A percentile compares a stretch with the other conserved stretches of the same genome.
phyloP scores from a whole-genome alignment of 176 grass and related monocot species.

The Ensete glaucum region DNA sequence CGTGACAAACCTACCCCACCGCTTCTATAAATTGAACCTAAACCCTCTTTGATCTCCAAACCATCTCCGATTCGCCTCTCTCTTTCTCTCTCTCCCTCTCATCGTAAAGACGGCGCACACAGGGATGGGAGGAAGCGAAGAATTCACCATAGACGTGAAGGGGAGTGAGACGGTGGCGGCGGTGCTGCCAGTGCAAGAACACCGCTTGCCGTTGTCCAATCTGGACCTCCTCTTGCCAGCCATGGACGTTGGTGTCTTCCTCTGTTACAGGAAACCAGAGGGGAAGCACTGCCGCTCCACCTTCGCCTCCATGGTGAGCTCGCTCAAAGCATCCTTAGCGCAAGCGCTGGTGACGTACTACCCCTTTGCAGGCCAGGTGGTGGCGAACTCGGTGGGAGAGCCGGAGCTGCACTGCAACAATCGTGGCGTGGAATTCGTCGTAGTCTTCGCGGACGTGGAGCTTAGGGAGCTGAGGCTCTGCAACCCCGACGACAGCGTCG shows the following conservation, averaged over 20 bases:
- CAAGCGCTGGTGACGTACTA: conserved; percentile 52
- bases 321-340: conserved; percentile 35
- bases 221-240: conserved; percentile 53
- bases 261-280: conserved; percentile 43
- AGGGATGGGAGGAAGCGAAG: conserved; percentile 35
- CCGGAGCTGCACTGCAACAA: conserved; percentile 50
- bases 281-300: conserved; percentile 1
- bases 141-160: conserved; percentile 24
- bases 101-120: not conserved
- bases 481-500: conserved; percentile 40
- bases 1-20: not conserved
- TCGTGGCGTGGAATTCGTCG: conserved; percentile 48
- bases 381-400: conserved; percentile 32
- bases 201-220: conserved; percentile 44
- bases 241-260: conserved; percentile 51
- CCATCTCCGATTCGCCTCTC: not conserved
- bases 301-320: conserved; percentile 12
- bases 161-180: conserved; percentile 29
- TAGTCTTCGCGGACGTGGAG: conserved; percentile 32
- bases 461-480: conserved; percentile 37
- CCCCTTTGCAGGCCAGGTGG: conserved; percentile 43
- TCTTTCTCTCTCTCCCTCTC: not conserved
- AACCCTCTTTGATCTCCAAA: not conserved
- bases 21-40: not conserved
- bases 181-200: conserved; percentile 35